Conservation (phyloP, 495 filamentous ascomycete genomes). For the Penicillium goetzii region DNA sequence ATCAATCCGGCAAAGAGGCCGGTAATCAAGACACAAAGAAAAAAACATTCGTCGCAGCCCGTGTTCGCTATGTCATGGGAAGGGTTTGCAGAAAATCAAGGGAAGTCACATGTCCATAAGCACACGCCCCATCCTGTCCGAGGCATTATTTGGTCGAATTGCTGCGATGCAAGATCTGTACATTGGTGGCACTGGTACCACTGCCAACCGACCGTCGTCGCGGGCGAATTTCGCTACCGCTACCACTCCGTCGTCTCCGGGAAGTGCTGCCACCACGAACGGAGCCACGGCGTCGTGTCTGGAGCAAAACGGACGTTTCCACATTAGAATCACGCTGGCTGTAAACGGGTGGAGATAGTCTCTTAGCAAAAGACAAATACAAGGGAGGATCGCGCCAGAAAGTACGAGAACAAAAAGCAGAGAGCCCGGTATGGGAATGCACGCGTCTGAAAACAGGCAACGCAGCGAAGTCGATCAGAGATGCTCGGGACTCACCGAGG, state of each 20-base stretch:
- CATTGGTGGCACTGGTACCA: constrained; percentile 41
- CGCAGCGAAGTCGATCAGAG: constrained; percentile 28
- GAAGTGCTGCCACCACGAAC: constrained; percentile 36
- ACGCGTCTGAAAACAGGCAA: constrained; percentile 24
- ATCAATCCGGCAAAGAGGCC: constrained; percentile 29
- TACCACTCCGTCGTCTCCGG: constrained; percentile 52
- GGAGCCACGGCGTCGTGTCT: constrained; percentile 55
- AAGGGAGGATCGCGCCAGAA: constrained; percentile 24
- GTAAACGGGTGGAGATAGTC: constrained; percentile 36
- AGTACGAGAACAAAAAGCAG: constrained; percentile 20
- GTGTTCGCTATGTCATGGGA: constrained; percentile 48
- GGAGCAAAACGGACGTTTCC: constrained; percentile 52
- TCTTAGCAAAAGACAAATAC: constrained; percentile 52
- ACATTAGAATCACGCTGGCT: constrained; percentile 58
- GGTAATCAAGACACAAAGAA: constrained; percentile 34
- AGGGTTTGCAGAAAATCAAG: constrained; percentile 34
- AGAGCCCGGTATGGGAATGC: constrained; percentile 21
- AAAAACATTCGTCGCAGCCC: constrained; percentile 42
- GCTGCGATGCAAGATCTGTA: constrained; percentile 51
- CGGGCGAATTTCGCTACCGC: constrained; percentile 50
- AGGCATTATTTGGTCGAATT: constrained; percentile 48
- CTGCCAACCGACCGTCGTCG: constrained; percentile 51
- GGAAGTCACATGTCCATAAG: constrained; percentile 36
- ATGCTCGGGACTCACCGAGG: constrained; percentile 46
- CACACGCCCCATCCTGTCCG: constrained; percentile 30